Evolutionary conservation across 2,329 filamentous ascomycete genomes (phyloP), one percentile per base, ranked within the genome.

Genomic region (Sporothrix luriei): DNA sequence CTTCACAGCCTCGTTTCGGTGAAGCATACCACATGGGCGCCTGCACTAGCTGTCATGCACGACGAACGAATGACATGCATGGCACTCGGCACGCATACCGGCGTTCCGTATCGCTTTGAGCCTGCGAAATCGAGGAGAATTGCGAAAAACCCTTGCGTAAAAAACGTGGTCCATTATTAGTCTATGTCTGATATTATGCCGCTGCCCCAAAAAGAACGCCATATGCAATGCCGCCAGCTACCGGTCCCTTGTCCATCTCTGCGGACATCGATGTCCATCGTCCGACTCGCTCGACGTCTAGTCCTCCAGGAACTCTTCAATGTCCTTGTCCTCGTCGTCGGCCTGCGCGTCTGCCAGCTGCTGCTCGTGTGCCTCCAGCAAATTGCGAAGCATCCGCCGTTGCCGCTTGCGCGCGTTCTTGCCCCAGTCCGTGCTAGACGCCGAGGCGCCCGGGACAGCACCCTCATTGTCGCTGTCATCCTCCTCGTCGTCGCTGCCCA

Each of bases 271-370:
- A 33, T 10, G 14, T 10, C 24, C 43, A 21, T 51, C 26, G 7
- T 24, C 11, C 13, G 24, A 24, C 10, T 21, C 11, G 21, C 51
- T 21, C 21, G 38, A 16, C 16, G 7, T 59, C 29, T 79, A 84
- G 76, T 88, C 84, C 74, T 86, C 83, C 77, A 93, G 78, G 75
- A 90, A 87, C 79, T 93, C 89, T 76, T 88, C 85, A 74, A 94
- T 90, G 77, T 93, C 90, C 80, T 91, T 90, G 78, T 92, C 90
- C 71, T 90, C 87, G 73, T 91, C 84, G 70, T 89, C 87, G 74
- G 89, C 88, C 71, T 81, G 78, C 65, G 81, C 77, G 75, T 87
- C 84, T 73, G 84, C 81, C 74, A 86, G 79, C 75, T 80, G 78
- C 80, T 86, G 82, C 79, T 91, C 89, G 73, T 88, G 83, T 62